Evolutionary conservation across 1,139 yeast species (phyloP).

Genomic region (Debaryomyces sp.): DNA sequence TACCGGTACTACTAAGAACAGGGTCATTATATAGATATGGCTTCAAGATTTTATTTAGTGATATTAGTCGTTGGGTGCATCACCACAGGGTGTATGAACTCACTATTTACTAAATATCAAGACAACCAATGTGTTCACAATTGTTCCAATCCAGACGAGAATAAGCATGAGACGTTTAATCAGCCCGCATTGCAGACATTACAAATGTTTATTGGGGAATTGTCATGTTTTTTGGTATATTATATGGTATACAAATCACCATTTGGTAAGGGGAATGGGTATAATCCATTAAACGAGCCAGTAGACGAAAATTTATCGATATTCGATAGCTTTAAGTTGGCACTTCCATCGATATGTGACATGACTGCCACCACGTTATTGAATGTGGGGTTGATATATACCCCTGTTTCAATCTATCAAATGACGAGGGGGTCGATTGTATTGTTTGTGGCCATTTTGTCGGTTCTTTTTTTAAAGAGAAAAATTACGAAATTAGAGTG

Average conservation of each 20-base stretch:
- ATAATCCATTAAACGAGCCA: conserved; percentile 21
- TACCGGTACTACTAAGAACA: too few relatives aligned
- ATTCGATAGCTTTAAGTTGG: conserved; percentile 30
- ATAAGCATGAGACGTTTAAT: conserved; percentile 54
- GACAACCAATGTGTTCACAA: conserved; percentile 73
- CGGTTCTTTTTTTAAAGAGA: conserved; percentile 63
- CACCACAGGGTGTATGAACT: conserved; percentile 67
- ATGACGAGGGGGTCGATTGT: conserved; percentile 86
- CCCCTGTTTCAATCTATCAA: conserved; percentile 84
- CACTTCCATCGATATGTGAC: conserved; percentile 74
- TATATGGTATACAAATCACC: conserved; percentile 28
- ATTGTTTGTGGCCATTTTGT: conserved; percentile 73
- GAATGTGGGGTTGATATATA: conserved; percentile 73
- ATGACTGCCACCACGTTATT: conserved; percentile 72
- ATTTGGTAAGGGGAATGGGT: conserved; percentile 18
- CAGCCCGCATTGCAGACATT: conserved; percentile 82
- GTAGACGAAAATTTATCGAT: conserved; percentile 16
- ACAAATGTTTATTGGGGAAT: conserved; percentile 82
- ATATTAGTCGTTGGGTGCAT: conserved; percentile 5
- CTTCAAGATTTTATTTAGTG: background rate
- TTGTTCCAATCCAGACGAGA: conserved; percentile 49
- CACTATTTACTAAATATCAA: conserved; percentile 74
- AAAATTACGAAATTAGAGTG: conserved; percentile 66
- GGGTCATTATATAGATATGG: background rate
- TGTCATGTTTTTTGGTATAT: conserved; percentile 53